Evolutionary conservation across 352 stramenopile species (phyloP), one percentile per base, ranked within the genome.

Genomic region (Pythium rishiriense): DNA sequence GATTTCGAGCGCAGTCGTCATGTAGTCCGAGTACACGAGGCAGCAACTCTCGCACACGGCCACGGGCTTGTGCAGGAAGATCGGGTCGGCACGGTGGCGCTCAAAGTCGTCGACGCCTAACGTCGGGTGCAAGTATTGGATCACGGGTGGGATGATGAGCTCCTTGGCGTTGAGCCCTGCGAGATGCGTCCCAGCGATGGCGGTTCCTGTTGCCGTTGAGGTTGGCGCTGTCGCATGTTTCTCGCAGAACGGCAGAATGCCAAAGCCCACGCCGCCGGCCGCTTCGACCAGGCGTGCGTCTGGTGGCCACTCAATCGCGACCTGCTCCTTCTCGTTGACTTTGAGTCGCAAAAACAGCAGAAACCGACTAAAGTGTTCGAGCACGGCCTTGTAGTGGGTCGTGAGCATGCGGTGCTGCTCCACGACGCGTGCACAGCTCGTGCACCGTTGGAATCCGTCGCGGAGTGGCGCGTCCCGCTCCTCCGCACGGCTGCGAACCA

Each of bases 41-140:
- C 88, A 99, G 70, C 94, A 99, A 31, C 68, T 72, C 59, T 98
- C 94, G 48, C 96, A 99, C 0, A 98, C 85, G 2, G 76, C 70
- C 5, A 93, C 87, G 4, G 81, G 88, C 72, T 98, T 98, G 70
- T 97, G 94, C 8, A 98, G 68, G 66, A 98, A 99, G 25, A 98
- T 88, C 17, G 95, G 92, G 58, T 99, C 96, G 55, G 80, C 72
- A 12, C 88, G 86, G 58, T 98, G 96, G 45, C 87, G 79, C 28
- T 78, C 67, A 73, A 98, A 98, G 29, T 96, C 91, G 22, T 89
- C 77, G 2, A 78, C 69, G 0, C 74, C 71, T 33, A 98, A 81
- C 15, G 79, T 91, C 19, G 93, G 93, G 62, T 99, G 92, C 6
- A 97, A 64, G 25, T 86, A 92, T 52, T 90, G 78, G 56, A 99